Percentiles rank a stretch among this genome's conserved stretches.
Conservation (phyloP, 768 basidiomycete genomes). For the Fomitopsis pulvina region DNA sequence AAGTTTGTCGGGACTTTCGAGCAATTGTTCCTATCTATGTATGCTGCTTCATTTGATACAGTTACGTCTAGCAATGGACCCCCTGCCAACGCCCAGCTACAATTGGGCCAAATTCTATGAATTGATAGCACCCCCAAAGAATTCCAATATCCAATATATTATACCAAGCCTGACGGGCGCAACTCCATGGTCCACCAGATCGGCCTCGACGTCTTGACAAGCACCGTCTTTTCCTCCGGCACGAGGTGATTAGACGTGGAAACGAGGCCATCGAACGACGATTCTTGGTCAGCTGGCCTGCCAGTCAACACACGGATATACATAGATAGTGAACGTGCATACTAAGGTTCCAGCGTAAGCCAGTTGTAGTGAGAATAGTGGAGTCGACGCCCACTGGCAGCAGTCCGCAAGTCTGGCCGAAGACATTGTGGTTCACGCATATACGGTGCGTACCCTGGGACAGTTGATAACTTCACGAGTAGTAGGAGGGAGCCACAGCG, state of each 20-base stretch:
- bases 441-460: constrained; percentile 79
- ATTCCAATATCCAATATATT: no score
- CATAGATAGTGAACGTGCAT: constrained; percentile 17
- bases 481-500: background rate
- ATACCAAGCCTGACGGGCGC: constrained; percentile 6
- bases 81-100: no score
- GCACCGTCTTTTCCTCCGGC: constrained; percentile 55
- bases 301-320: background rate
- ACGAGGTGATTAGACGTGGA: constrained; percentile 94
- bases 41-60: no score
- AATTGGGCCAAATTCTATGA: no score
- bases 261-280: constrained; percentile 77
- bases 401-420: constrained; percentile 92
- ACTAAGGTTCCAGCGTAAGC: constrained; percentile 90
- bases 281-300: constrained; percentile 46
- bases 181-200: constrained; percentile 91
- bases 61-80: no score
- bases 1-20: no score
- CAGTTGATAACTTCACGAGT: background rate
- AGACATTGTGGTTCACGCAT: constrained; percentile 57
- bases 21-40: no score
- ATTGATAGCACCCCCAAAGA: no score
- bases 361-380: constrained; percentile 73
- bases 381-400: constrained; percentile 82
- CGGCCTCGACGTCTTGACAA: constrained; percentile 70